Conservation (phyloP, 106 monocot genomes). For the Acorus calamus region DNA sequence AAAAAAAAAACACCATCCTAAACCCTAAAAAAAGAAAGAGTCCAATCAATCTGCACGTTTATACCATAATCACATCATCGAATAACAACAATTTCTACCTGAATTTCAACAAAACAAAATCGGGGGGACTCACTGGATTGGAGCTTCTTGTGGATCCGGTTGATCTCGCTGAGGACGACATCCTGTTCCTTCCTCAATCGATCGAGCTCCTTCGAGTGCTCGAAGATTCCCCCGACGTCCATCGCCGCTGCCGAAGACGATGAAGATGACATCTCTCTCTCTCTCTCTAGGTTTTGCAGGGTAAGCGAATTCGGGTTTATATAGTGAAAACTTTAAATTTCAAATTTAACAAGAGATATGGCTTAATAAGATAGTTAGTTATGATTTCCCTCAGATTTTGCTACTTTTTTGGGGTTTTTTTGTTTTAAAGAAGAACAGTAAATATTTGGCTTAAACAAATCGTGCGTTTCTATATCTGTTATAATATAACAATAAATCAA, state of each 20-base stretch:
- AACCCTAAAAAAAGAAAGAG: neutral
- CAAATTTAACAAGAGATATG: too few species aligned
- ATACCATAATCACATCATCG: neutral
- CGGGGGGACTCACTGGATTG: slow-evolving; percentile 32
- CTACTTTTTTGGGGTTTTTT: too few species aligned
- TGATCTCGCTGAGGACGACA: slow-evolving; percentile 63
- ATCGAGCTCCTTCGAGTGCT: slow-evolving; percentile 91
- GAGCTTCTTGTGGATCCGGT: slow-evolving; percentile 87
- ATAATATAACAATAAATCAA: too few species aligned
- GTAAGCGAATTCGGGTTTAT: neutral
- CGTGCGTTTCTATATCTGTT: too few species aligned
- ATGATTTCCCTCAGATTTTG: too few species aligned
- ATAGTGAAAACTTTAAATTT: too few species aligned
- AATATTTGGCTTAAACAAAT: too few species aligned
- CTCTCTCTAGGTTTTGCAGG: neutral
- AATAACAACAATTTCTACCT: too few species aligned
- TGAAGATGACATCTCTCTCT: slow-evolving; percentile 24
- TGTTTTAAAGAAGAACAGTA: too few species aligned
- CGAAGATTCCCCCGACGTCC: slow-evolving; percentile 42
- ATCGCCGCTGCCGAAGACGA: neutral
- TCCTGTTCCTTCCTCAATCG: slow-evolving; percentile 84
- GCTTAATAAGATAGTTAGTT: too few species aligned
- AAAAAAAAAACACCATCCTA: neutral
- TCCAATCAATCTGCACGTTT: slow-evolving; percentile 7
- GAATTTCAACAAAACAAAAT: too few species aligned